These are phyloP conservation scores for Coniella lustricola DNA, from an alignment of 2,329 filamentous ascomycete genomes.

Conservation along the genomic window DNA sequence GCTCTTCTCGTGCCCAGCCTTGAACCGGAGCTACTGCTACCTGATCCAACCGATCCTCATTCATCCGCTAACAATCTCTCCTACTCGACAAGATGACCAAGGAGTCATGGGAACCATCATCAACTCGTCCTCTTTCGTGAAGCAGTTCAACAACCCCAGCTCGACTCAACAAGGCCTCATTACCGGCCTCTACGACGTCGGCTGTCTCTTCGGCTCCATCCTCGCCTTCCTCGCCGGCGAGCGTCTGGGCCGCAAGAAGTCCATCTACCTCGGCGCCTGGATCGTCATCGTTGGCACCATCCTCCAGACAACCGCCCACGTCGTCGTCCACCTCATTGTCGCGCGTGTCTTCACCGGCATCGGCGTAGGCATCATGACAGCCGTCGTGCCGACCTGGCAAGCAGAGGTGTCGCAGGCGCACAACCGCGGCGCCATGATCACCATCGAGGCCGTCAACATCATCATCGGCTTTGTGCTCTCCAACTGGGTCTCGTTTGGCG, in stretches of 20 bases:
- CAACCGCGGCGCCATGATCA: slow-evolving; percentile 53
- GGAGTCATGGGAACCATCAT: slow-evolving; percentile 9
- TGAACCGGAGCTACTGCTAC: too few species aligned
- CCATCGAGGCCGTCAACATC: slow-evolving; percentile 53
- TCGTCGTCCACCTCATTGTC: slow-evolving; percentile 35
- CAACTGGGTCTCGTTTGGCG: slow-evolving; percentile 55
- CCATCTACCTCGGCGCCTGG: slow-evolving; percentile 32
- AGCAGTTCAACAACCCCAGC: slow-evolving; percentile 1
- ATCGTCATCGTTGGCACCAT: slow-evolving; percentile 38
- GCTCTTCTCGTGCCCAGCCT: not conserved
- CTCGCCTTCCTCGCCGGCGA: slow-evolving; percentile 30
- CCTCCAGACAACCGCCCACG: slow-evolving; percentile 32
- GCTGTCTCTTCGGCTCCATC: slow-evolving; percentile 25
- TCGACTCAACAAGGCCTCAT: not conserved
- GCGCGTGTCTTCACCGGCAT: slow-evolving; percentile 38
- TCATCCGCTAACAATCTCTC: too few species aligned
- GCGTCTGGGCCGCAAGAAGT: slow-evolving; percentile 32
- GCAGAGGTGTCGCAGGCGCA: slow-evolving; percentile 51
- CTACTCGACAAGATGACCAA: slow-evolving; percentile 2
- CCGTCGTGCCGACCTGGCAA: slow-evolving; percentile 52
- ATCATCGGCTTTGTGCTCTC: slow-evolving; percentile 50
- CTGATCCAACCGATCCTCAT: too few species aligned
- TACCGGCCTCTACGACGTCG: slow-evolving; percentile 15
- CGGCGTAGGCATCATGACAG: slow-evolving; percentile 34
- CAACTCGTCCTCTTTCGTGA: not conserved